Evolutionary conservation across 2,329 filamentous ascomycete genomes (phyloP), one percentile per base, ranked within the genome.

Genomic region (Fusarium humuli): DNA sequence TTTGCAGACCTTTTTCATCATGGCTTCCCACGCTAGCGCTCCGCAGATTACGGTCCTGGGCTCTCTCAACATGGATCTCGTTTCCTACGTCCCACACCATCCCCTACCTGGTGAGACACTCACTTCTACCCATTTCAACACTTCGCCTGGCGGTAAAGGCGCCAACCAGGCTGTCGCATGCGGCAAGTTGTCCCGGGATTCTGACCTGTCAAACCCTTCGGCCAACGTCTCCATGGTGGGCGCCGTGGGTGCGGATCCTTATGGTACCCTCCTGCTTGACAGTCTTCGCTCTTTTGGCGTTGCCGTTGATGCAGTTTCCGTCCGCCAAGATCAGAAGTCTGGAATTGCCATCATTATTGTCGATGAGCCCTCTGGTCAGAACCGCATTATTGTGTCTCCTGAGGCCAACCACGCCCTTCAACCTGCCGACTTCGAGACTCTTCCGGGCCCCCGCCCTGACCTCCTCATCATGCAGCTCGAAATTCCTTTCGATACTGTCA

Each of bases 121-220:
- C 54, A 94, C 92, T 4, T 88, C 93, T 49, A 90, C 84, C 70
- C 90, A 89, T 22, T 97, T 97, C 82, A 87, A 87, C 77, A 93
- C 91, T 37, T 94, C 92, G 45, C 91, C 92, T 30, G 96, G 95
- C 75, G 95, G 96, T 61, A 99, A 99, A 83, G 95, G 95, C 70
- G 94, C 94, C 65, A 98, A 98, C 83, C 95, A 98, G 83, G 94
- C 94, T 64, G 92, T 97, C 59, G 94, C 94, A 25, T 94, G 92
- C 81, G 92, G 91, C 53, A 92, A 95, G 69, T 88, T 97, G 53
- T 96, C 93, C 2, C 87, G 91, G 49, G 77, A 85, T 29, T 73
- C 77, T 32, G 64, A 77, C 64, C 71, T 79, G 56, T 63, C 76
- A 48, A 77, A 85, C 32, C 74, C 81, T 7, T 67, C 75, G 20